Evolutionary conservation across 2,329 filamentous ascomycete species (phyloP).

Genomic region (Cordyceps militaris): DNA sequence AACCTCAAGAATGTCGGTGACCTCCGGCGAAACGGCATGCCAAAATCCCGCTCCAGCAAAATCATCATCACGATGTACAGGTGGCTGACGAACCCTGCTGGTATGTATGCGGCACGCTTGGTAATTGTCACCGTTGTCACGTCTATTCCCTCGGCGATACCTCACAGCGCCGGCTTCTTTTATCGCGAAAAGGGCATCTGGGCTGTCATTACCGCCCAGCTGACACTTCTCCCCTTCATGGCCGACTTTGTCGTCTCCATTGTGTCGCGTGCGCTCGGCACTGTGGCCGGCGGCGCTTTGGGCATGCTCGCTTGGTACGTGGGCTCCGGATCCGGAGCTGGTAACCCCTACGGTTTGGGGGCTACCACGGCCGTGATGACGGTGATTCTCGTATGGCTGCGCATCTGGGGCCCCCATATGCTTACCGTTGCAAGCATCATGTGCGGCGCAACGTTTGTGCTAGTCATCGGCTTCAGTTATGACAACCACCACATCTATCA

Average conservation of each 20-base stretch:
- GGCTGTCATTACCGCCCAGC: constrained; percentile 45
- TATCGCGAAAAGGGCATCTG: constrained; percentile 46
- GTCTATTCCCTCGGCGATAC: constrained; percentile 34
- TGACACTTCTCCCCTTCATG: constrained; percentile 39
- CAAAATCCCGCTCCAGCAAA: constrained; percentile 15
- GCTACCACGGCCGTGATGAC: constrained; percentile 36
- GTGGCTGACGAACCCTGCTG: constrained; percentile 36
- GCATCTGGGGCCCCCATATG: constrained; percentile 25
- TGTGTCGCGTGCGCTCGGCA: constrained; percentile 33
- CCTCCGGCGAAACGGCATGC: background rate
- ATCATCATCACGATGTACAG: constrained; percentile 23
- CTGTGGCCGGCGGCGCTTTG: constrained; percentile 38
- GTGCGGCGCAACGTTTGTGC: constrained; percentile 30
- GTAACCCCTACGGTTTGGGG: constrained; percentile 43
- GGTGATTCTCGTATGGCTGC: constrained; percentile 28
- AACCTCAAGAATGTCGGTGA: background rate
- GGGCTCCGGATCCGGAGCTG: constrained; percentile 38
- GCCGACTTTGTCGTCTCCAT: constrained; percentile 42
- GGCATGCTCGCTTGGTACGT: constrained; percentile 45
- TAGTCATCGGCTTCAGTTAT: constrained; percentile 41
- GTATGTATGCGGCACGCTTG: constrained; percentile 41
- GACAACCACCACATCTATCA: constrained; percentile 33
- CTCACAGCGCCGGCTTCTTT: constrained; percentile 39
- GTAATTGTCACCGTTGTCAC: constrained; percentile 39
- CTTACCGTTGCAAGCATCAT: constrained; percentile 26